Conservation (phyloP, 192 early-diverging fungal species). For the Coemansia guatemalensis region DNA sequence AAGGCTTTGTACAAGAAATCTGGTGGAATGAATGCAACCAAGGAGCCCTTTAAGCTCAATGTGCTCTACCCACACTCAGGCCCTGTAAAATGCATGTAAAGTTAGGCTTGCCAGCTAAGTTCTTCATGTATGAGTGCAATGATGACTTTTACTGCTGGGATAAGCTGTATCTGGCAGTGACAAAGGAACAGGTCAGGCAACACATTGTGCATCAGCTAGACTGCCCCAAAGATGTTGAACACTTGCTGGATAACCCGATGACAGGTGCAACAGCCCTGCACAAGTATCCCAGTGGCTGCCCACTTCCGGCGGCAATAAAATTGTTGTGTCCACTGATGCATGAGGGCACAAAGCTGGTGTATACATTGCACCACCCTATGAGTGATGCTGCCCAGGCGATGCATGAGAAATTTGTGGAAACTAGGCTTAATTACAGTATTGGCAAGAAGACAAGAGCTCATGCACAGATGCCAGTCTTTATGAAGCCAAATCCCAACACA, state of each 20-base stretch:
- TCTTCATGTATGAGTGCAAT: constrained; percentile 1
- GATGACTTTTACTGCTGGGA: constrained; percentile 5
- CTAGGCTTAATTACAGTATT: constrained; percentile 13
- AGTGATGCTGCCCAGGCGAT: constrained; percentile 5
- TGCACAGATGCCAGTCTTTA: constrained; percentile 18
- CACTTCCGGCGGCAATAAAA: constrained; percentile 8
- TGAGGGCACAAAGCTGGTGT: neutral
- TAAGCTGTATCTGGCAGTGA: neutral
- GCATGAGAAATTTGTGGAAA: neutral
- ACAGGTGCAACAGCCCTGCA: neutral
- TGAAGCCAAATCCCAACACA: constrained; percentile 14
- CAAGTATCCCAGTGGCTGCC: constrained; percentile 24
- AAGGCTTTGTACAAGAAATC: too few species aligned
- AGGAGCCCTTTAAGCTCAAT: too few species aligned
- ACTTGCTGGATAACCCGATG: neutral
- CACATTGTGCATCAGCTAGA: neutral
- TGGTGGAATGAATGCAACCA: too few species aligned
- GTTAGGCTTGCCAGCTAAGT: constrained; percentile 3
- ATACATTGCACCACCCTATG: too few species aligned
- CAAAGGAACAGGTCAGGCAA: neutral
- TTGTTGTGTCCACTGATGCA: constrained; percentile 18
- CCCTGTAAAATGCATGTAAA: neutral
- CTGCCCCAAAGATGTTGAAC: neutral
- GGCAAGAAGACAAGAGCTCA: constrained; percentile 7
- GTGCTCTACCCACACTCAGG: too few species aligned